Base-by-base conservation (phyloP, 2,329 filamentous ascomycete species). In the Fusarium beomiforme region DNA sequence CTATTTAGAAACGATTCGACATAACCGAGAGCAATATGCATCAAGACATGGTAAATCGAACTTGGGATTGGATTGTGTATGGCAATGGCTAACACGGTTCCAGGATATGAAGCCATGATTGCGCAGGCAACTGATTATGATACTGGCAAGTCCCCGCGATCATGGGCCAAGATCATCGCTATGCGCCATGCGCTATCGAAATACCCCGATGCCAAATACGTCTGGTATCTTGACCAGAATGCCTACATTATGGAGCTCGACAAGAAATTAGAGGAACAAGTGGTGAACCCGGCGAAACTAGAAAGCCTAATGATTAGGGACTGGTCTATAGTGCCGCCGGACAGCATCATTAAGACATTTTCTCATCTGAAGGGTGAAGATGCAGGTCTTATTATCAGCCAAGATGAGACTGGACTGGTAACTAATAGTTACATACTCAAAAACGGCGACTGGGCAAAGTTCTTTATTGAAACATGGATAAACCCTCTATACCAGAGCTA, bases 311-410 rank as follows among this genome's bases (percentile, higher is more conserved):
- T 98, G 93, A 89, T 96, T 75, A 92, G 90, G 79, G 93, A 97
- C 80, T 87, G 91, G 58, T 90, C 96, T 9, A 90, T 99, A 54
- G 95, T 98, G 12, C 96, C 95, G 4, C 96, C 97, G 0, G 94
- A 98, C 82, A 97, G 94, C 82, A 95, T 99, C 75, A 98, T 99
- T 83, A 95, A 93, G 85, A 98, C 97, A 0, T 97, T 97, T 79
- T 85, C 88, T 19, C 91, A 97, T 78, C 84, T 97, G n/a, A 90
- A 89, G 69, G 91, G 90, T 37, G 86, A 92, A 46, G 88, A 94
- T 60, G 90, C 97, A 43, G 93, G 97, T 72, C 85, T 98, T 17
- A 87, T 98, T 41, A 80, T 98, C 39, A 92, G 93, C 10, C 94
- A 98, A 81, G 96, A 99, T 78, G 88, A 88, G 50, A 91, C 93